phyloP scores from a whole-genome alignment of 805 yeast genomes.

The Metschnikowia picachoensis region DNA sequence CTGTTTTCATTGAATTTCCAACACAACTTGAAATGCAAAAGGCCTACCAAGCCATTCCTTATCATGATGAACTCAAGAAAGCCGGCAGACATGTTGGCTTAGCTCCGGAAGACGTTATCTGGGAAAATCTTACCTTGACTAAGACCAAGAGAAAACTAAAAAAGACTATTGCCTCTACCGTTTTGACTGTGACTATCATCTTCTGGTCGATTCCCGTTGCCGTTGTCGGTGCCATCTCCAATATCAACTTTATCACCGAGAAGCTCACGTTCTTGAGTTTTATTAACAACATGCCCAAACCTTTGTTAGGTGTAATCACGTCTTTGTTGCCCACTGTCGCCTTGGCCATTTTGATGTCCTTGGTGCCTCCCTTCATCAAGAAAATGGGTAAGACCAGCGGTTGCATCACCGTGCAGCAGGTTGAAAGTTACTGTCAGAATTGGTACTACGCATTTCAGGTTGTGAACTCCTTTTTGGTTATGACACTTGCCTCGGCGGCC shows the following conservation, averaged over 20 bases:
- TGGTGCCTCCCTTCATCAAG: constrained; percentile 82
- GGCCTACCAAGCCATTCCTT: constrained; percentile 79
- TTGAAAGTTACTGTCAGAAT: constrained; percentile 78
- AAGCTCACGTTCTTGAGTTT: constrained; percentile 73
- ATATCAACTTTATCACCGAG: constrained; percentile 68
- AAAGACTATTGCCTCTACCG: constrained; percentile 54
- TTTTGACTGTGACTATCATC: constrained; percentile 64
- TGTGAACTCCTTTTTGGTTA: constrained; percentile 80
- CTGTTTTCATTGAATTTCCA: constrained; percentile 79
- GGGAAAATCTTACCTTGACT: constrained; percentile 69
- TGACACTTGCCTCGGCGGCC: constrained; percentile 80
- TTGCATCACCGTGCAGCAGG: constrained; percentile 60
- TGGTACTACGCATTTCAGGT: constrained; percentile 92
- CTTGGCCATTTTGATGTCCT: constrained; percentile 76
- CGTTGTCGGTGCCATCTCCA: constrained; percentile 92
- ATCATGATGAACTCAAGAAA: constrained; percentile 43
- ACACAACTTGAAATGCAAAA: constrained; percentile 84
- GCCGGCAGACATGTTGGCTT: constrained; percentile 56
- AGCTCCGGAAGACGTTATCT: constrained; percentile 77
- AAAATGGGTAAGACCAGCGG: constrained; percentile 76
- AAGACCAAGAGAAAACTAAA: constrained; percentile 55
- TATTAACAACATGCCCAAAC: constrained; percentile 67
- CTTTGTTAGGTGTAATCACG: constrained; percentile 77
- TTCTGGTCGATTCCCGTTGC: constrained; percentile 98
- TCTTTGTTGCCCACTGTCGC: constrained; percentile 82